Evolutionary conservation across 2,329 filamentous ascomycete species (phyloP), one percentile per base, ranked within the genome.

Genomic region (Apiospora arundinis): DNA sequence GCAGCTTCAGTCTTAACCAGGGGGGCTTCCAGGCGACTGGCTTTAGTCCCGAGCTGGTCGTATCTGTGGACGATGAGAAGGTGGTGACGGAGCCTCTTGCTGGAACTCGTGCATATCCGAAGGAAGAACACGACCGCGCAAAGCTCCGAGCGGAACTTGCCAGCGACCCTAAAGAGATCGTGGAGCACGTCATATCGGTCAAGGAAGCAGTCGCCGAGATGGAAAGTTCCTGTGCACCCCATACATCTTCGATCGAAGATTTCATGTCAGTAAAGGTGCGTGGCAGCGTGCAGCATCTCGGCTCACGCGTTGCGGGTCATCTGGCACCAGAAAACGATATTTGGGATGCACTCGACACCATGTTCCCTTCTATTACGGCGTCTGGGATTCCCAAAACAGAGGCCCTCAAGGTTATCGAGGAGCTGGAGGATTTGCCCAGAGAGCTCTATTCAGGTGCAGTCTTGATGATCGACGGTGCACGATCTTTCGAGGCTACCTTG

Each of bases 301-400:
- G 70, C 12, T 75, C 74, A 8, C 70, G 72, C 6, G 74, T 76
- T n/a, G 56, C 63, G 23, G 74, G 72, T 23, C 23, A 67, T 14
- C 60, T 75, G 12, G 67, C 23, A 3, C 46, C 65, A 5, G 73
- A 21, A 1, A 72, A 73, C n/a, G 74, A 74, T 48, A 69, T 69
- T 9, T 75, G 74, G 72, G 70, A 73, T 65, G 74, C 74, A 25
- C 70, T 75, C 46, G 60, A 73, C 40, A 48, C 74, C 44, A 44
- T 76, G 9, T 76, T 76, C 52, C 74, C 74, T 11, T 73, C 74
- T 48, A 76, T 75, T 67, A 76, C 74, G 2, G 74, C 74, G 1
- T 72, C 73, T 14, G 74, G 74, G 1, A 73, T 76, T 48, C 74
- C 74, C 4, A 76, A 76, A 68, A 46, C 56, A 11, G 37, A 25